Conservation (phyloP, 495 filamentous ascomycete species). For the Penicillium lividum region DNA sequence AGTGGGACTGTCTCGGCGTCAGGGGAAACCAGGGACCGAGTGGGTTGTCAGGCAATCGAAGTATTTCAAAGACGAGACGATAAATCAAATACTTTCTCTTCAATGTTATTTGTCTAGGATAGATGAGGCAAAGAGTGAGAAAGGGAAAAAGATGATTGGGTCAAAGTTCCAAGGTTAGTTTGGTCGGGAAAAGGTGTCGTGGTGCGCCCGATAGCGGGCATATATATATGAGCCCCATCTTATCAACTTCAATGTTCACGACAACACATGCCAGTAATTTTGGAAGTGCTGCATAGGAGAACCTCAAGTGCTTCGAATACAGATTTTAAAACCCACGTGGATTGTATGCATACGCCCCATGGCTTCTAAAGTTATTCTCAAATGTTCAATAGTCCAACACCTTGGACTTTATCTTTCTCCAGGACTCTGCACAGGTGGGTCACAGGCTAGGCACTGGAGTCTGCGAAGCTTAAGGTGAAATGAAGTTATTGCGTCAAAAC, state of each 20-base stretch:
- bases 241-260: background rate
- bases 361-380: too few species aligned
- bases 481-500: slow-evolving; percentile 27
- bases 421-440: background rate
- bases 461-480: slow-evolving; percentile 8
- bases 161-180: slow-evolving; percentile 26
- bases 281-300: background rate
- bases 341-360: too few species aligned
- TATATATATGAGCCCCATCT: slow-evolving; percentile 1
- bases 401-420: too few species aligned
- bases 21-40: slow-evolving; percentile 35
- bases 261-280: background rate
- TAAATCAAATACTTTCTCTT: slow-evolving; percentile 4
- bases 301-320: too few species aligned
- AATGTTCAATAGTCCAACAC: too few species aligned
- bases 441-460: background rate
- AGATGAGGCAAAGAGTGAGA: slow-evolving; percentile 3
- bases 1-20: slow-evolving; percentile 34
- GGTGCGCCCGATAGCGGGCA: slow-evolving; percentile 10
- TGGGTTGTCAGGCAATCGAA: slow-evolving; percentile 14
- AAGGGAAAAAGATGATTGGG: slow-evolving; percentile 18
- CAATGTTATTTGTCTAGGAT: background rate
- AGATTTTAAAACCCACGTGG: too few species aligned
- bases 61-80: background rate
- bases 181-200: slow-evolving; percentile 20